Percentiles rank a stretch among this genome's conserved stretches.
Evolutionary conservation across 371 early-diverging fungal species (phyloP).

Genomic region (Gilbertella persicaria): DNA sequence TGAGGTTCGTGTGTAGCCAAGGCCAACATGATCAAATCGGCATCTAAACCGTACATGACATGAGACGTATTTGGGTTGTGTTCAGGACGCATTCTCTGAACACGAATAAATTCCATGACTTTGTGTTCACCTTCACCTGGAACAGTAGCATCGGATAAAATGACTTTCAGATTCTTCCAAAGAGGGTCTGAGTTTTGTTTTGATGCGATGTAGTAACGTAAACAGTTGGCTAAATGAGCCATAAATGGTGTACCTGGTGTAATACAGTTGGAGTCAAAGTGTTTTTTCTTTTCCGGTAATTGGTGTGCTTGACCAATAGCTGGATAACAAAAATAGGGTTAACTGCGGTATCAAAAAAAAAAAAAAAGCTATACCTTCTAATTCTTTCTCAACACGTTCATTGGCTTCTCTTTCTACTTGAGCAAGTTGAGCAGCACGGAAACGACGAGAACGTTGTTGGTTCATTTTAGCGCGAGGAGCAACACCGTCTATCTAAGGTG

Average conservation of each 20-base stretch:
- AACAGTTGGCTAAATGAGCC: slow-evolving; percentile 83
- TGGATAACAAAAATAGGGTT: slow-evolving; percentile 12
- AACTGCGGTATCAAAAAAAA: no score
- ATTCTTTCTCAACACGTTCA: slow-evolving; percentile 62
- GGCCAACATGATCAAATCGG: slow-evolving; percentile 99
- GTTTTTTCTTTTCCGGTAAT: slow-evolving; percentile 60
- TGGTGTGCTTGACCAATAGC: slow-evolving; percentile 52
- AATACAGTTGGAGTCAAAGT: slow-evolving; percentile 98
- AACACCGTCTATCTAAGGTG: slow-evolving; percentile 86
- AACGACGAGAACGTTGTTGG: slow-evolving; percentile 98
- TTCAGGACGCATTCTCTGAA: slow-evolving; percentile 73
- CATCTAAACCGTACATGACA: slow-evolving; percentile 98
- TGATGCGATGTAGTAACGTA: slow-evolving; percentile 90
- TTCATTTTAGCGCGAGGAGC: slow-evolving; percentile 99
- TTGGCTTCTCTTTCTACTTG: slow-evolving; percentile 75
- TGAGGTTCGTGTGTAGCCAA: slow-evolving; percentile 98
- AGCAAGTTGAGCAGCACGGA: slow-evolving; percentile 90
- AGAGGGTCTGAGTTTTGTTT: slow-evolving; percentile 86
- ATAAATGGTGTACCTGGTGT: slow-evolving; percentile 99
- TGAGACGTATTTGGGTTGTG: slow-evolving; percentile 92
- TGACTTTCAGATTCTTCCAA: slow-evolving; percentile 91
- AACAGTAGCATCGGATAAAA: slow-evolving; percentile 94
- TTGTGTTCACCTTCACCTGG: slow-evolving; percentile 99
- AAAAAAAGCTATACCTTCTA: slow-evolving; percentile 50
- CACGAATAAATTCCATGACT: slow-evolving; percentile 98